Evolutionary conservation across 1,284 basidiomycete genomes (phyloP).

Genomic region (Boletus smithii): DNA sequence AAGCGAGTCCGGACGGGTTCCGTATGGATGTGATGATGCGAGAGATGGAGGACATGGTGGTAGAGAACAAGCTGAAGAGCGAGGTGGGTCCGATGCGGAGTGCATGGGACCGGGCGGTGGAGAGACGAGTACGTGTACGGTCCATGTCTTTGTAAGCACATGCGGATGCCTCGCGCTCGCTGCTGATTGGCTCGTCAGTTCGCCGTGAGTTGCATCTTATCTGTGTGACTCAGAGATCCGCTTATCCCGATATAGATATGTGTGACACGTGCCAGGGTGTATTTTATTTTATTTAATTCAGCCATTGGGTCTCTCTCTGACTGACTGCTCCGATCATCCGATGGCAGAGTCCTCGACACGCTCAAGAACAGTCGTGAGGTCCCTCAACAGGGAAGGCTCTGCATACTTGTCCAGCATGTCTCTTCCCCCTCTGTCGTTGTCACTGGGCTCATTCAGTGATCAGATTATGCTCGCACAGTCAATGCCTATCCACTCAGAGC

Average conservation of each 20-base stretch:
- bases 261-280: constrained; percentile 8
- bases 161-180: constrained; percentile 12
- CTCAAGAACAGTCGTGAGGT: background rate
- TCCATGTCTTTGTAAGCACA: constrained; percentile 29
- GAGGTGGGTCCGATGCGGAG: constrained; percentile 51
- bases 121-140: constrained; percentile 23
- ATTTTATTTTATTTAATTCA: too few relatives aligned
- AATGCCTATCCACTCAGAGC: constrained; percentile 11
- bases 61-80: constrained; percentile 56
- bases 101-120: constrained; percentile 46
- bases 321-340: too few relatives aligned
- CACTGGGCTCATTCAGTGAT: background rate
- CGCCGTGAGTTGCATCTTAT: constrained; percentile 20
- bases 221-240: constrained; percentile 13
- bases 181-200: constrained; percentile 8
- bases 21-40: constrained; percentile 42
- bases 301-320: too few relatives aligned
- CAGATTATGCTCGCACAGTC: constrained; percentile 21
- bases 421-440: background rate
- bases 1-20: constrained; percentile 24
- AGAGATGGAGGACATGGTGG: constrained; percentile 62
- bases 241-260: constrained; percentile 13
- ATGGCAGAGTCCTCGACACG: background rate
- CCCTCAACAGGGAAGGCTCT: constrained; percentile 17
- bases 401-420: constrained; percentile 15